Evolutionary conservation across 495 filamentous ascomycete species (phyloP).

Genomic region (Aspergillus conjunctus): DNA sequence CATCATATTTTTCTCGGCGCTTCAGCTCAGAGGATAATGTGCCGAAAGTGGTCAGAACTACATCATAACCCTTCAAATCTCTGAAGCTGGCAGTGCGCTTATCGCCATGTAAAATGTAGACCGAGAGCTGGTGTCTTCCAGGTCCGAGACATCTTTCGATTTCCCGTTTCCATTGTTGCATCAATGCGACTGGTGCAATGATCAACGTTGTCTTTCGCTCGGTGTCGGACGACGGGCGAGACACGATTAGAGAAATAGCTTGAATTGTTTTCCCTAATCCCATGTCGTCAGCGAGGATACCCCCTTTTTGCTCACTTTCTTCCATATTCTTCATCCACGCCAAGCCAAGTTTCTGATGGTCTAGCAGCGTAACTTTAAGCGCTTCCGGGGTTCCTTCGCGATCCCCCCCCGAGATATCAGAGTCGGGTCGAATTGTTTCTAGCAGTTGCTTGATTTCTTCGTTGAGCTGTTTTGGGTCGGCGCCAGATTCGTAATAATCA

Average conservation of each 20-base stretch:
- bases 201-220: conserved; percentile 80
- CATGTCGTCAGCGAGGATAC: conserved; percentile 92
- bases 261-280: conserved; percentile 95
- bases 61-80: conserved; percentile 69
- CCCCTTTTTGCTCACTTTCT: conserved; percentile 73
- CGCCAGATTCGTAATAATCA: conserved; percentile 29
- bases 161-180: conserved; percentile 90
- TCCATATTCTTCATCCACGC: conserved; percentile 85
- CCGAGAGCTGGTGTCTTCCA: conserved; percentile 60
- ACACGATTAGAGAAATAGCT: conserved; percentile 79
- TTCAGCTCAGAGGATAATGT: conserved; percentile 73
- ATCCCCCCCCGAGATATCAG: conserved; percentile 63
- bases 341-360: conserved; percentile 82
- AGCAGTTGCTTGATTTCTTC: conserved; percentile 69
- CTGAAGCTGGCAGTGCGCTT: conserved; percentile 58
- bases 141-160: conserved; percentile 70
- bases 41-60: conserved; percentile 90
- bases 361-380: conserved; percentile 70
- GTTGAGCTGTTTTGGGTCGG: conserved; percentile 59
- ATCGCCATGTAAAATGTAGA: conserved; percentile 66
- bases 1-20: conserved; percentile 48
- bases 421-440: conserved; percentile 73
- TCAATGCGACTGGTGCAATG: conserved; percentile 80
- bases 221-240: conserved; percentile 64
- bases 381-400: conserved; percentile 73